Evolutionary conservation across 192 early-diverging fungal species (phyloP), one percentile per base, ranked within the genome.

Genomic region (Radiomyces spectabilis): DNA sequence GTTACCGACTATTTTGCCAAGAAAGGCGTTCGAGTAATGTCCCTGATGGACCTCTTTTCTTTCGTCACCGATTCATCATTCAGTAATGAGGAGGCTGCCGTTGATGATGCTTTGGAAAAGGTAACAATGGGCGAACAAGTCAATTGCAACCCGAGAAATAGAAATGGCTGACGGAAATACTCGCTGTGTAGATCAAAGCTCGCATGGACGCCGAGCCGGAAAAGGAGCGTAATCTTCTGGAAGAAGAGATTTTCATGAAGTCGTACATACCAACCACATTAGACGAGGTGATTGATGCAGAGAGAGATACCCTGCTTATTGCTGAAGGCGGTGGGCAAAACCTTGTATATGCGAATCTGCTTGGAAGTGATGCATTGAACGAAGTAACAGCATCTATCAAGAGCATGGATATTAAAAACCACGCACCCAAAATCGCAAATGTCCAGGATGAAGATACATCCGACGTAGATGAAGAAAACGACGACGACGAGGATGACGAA

Each of bases 181-280:
- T 42, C n/a, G 6, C 19, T 21, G 6, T 32, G 10, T 49, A 60
- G 24, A 52, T 51, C 31, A 53, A 63, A 41, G 53, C 53, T 1
- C 33, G 57, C 3, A 65, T 68, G 42, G 63, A 69, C 25, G 63
- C 77, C 1, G 65, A 75, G 25, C 72, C 74, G 24, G 69, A 79
- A 43, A 66, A 76, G 35, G 64, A 75, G 21, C 71, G 71, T 42
- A 64, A 81, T 48, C 63, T 75, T 32, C 65, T 85, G 1, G 87
- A 94, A 51, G 95, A 96, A 64, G 86, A 89, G 24, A 89, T 98
- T 9, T 98, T 98, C 59, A 75, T 87, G 55, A 80, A 93, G 57
- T 79, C 85, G 22, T 98, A 87, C 63, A 92, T 98, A 40, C 95
- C 95, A 18, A 79, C 90, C 2, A 91, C 89, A 7, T 74, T 98